Evolutionary conservation across 345 rosid genomes (phyloP), one percentile per base, ranked within the genome.

Genomic region (Aquilaria sinensis): DNA sequence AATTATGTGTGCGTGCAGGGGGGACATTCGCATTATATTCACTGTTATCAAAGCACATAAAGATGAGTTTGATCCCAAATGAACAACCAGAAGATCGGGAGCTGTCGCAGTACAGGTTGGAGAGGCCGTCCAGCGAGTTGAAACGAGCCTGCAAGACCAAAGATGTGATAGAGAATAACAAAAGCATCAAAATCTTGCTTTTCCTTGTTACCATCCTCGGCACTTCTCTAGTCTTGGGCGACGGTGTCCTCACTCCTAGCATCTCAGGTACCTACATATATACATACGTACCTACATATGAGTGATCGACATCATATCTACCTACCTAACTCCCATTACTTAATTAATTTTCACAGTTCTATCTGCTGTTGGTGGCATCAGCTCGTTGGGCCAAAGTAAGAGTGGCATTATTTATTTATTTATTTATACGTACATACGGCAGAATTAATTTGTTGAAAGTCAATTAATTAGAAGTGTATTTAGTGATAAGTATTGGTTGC

Each of bases 1-100:
- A n/a, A n/a, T n/a, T n/a, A 31, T 60, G 23, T 23, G 23, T 23
- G 23, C 7, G 7, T 51, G 67, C 65, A 83, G 96, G 92, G 10
- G 96, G 96, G 54, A 89, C 92, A 15, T 92, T 92, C 53, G 96
- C 96, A 0, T 62, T 87, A 13, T 87, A 92, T 69, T 87, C 98
- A 0, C 46, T 87, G 76, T 64, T 87, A 53, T 82, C 83, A 63
- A 77, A 86, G 10, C 60, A 82, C 47, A 82, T 78, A 8, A 84
- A 84, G 60, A 75, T 71, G 60, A 68, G 86, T 56, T 51, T 81
- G n/a, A 78, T 80, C 31, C 96, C 98, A 30, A 89, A 85, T 68
- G 79, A 77, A 31, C 88, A 82, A 51, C 86, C 85, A 1, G 95
- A 85, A 72, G 95, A 86, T 66, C 61, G 57, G 34, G 77, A 87